These are phyloP conservation scores for Globisporangium echinulatum DNA, from an alignment of 352 stramenopile species.

Conservation along the genomic window DNA sequence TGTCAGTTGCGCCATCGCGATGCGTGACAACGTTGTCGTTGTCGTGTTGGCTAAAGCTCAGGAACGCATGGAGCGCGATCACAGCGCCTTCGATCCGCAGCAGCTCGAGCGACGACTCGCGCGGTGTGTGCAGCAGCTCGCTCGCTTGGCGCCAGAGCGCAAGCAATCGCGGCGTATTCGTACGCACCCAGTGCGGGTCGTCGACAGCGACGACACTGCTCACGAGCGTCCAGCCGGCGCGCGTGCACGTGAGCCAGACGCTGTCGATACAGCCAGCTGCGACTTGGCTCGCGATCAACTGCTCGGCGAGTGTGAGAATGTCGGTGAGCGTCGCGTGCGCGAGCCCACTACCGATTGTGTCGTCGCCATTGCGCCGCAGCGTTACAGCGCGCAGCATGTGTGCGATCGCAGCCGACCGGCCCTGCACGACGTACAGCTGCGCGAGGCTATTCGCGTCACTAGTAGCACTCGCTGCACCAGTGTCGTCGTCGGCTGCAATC, in stretches of 20 bases:
- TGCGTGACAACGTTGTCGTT: slow-evolving; percentile 19
- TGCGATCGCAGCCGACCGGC: slow-evolving; percentile 53
- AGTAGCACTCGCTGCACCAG: not conserved
- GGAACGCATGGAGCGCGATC: slow-evolving; percentile 57
- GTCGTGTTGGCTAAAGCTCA: slow-evolving; percentile 14
- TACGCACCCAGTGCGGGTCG: slow-evolving; percentile 51
- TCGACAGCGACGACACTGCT: slow-evolving; percentile 63
- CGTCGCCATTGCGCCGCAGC: slow-evolving; percentile 16
- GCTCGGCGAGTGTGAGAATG: slow-evolving; percentile 59
- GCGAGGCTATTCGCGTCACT: slow-evolving; percentile 48
- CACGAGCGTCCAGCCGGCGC: slow-evolving; percentile 75
- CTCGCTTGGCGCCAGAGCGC: slow-evolving; percentile 75
- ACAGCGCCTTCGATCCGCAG: slow-evolving; percentile 79
- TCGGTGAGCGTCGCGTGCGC: slow-evolving; percentile 50
- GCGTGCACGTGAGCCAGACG: slow-evolving; percentile 84
- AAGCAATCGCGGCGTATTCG: slow-evolving; percentile 48
- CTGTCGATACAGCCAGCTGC: slow-evolving; percentile 67
- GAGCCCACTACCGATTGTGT: slow-evolving; percentile 18
- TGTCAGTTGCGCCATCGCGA: slow-evolving; percentile 16
- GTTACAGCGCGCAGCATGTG: slow-evolving; percentile 55
- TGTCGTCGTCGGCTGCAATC: slow-evolving; percentile 8
- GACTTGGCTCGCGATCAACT: slow-evolving; percentile 78
- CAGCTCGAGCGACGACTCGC: slow-evolving; percentile 76
- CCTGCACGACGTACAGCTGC: slow-evolving; percentile 74
- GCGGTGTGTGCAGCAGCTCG: slow-evolving; percentile 56